Percentiles rank a stretch among this genome's conserved stretches.
Evolutionary conservation across 192 early-diverging fungal species (phyloP).

Genomic region (Obelidium mucronatum): DNA sequence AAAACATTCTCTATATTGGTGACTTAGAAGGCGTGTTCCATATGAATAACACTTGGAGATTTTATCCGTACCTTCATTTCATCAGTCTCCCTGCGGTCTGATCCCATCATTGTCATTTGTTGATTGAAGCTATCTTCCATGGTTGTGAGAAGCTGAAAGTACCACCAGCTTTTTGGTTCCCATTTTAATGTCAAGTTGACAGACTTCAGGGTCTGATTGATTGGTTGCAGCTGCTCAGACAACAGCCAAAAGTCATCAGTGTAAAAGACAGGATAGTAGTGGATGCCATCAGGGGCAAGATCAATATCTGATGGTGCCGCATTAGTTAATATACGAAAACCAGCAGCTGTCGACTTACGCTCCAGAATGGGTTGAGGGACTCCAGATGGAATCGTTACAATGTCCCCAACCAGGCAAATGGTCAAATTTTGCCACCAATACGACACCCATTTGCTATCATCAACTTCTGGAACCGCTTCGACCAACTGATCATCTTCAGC

Average conservation of each 20-base stretch:
- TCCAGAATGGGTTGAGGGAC: conserved; percentile 60
- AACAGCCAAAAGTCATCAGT: conserved; percentile 88
- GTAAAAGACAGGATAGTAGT: conserved; percentile 75
- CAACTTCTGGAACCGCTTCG: background rate
- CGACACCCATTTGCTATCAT: conserved; percentile 50
- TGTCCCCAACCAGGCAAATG: conserved; percentile 62
- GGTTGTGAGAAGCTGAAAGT: conserved; percentile 73
- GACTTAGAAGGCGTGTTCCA: background rate
- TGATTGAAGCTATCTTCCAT: conserved; percentile 73
- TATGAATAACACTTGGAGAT: too few species aligned
- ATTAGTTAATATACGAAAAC: conserved; percentile 17
- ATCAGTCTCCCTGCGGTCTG: conserved; percentile 69
- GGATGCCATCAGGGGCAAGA: conserved; percentile 37
- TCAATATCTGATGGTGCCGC: conserved; percentile 46
- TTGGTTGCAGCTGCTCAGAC: conserved; percentile 65
- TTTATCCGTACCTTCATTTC: conserved; percentile 74
- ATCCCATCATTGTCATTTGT: conserved; percentile 63
- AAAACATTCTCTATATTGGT: conserved; percentile 74
- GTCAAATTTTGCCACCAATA: conserved; percentile 86
- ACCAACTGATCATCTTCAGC: conserved; percentile 23
- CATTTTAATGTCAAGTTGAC: conserved; percentile 73
- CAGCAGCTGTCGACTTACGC: conserved; percentile 49
- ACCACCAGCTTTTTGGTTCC: conserved; percentile 72
- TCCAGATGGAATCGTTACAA: conserved; percentile 52
- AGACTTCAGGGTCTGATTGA: conserved; percentile 80